Evolutionary conservation across 2,329 filamentous ascomycete species (phyloP).

Genomic region (Arthrobotrys pseudoclavata): DNA sequence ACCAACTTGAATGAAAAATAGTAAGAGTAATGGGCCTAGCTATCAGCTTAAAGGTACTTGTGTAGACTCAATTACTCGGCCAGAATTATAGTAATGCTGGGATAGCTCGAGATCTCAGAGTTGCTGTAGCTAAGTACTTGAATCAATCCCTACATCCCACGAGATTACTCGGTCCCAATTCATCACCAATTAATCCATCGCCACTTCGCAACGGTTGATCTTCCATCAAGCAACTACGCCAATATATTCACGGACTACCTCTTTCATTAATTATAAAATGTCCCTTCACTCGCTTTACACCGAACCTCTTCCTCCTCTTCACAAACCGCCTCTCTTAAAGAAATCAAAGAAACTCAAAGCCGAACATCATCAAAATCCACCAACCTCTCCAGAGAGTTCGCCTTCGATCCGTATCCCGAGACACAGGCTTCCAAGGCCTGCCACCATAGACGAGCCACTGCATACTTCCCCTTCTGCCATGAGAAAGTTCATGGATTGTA

Average conservation of each 20-base stretch:
- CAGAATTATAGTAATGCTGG: too few species aligned
- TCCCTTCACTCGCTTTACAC: constrained; percentile 7
- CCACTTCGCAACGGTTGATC: constrained; percentile 11
- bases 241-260: neutral
- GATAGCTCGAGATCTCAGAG: too few species aligned
- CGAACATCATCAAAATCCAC: neutral
- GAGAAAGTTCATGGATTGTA: constrained; percentile 31
- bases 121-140: too few species aligned
- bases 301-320: neutral
- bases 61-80: too few species aligned
- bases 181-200: constrained; percentile 3
- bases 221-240: neutral
- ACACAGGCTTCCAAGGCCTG: neutral
- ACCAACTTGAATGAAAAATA: too few species aligned
- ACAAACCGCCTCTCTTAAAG: neutral
- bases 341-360: neutral
- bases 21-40: too few species aligned
- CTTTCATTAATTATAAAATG: neutral
- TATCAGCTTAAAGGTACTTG: too few species aligned
- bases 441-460: neutral
- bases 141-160: too few species aligned
- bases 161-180: neutral
- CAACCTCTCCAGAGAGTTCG: neutral
- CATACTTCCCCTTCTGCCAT: neutral
- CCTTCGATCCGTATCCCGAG: neutral